These are phyloP conservation scores for Excoecaria cochinchinensis DNA, from an alignment of 345 rosid species.

Conservation along the genomic window DNA sequence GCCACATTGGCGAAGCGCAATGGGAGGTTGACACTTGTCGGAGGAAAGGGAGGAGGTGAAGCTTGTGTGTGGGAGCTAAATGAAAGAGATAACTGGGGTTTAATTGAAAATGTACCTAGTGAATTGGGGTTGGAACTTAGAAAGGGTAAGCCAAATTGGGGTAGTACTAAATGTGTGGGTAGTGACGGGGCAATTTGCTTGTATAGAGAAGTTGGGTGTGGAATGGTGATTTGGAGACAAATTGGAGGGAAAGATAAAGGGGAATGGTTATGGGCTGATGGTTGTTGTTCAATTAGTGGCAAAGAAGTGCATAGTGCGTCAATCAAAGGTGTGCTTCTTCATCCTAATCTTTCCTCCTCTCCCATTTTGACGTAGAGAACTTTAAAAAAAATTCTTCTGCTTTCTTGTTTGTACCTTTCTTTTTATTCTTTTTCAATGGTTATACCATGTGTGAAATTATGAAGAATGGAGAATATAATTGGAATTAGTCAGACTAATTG, in stretches of 20 bases:
- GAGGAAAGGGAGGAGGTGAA: constrained; percentile 28
- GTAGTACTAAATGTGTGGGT: constrained; percentile 42
- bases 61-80: constrained; percentile 46
- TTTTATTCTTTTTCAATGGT: no score
- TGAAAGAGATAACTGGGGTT: constrained; percentile 29
- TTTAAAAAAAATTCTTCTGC: background rate
- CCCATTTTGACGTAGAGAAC: background rate
- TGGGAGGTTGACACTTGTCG: constrained; percentile 35
- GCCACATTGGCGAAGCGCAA: constrained; percentile 29
- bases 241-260: constrained; percentile 29
- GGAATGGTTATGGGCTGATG: constrained; percentile 58
- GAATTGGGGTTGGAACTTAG: constrained; percentile 38
- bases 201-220: constrained; percentile 49
- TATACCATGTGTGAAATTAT: no score
- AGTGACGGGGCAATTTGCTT: constrained; percentile 36
- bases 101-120: constrained; percentile 32
- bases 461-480: background rate
- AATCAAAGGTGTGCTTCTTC: constrained; percentile 41
- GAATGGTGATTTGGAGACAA: constrained; percentile 51
- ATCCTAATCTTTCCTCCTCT: constrained; percentile 38
- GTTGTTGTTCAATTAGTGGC: constrained; percentile 31
- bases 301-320: constrained; percentile 30
- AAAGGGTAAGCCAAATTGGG: constrained; percentile 41
- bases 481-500: no score
- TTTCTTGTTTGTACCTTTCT: no score